Evolutionary conservation across 1,284 basidiomycete genomes (phyloP).

Genomic region (Rhodotorula sp.): DNA sequence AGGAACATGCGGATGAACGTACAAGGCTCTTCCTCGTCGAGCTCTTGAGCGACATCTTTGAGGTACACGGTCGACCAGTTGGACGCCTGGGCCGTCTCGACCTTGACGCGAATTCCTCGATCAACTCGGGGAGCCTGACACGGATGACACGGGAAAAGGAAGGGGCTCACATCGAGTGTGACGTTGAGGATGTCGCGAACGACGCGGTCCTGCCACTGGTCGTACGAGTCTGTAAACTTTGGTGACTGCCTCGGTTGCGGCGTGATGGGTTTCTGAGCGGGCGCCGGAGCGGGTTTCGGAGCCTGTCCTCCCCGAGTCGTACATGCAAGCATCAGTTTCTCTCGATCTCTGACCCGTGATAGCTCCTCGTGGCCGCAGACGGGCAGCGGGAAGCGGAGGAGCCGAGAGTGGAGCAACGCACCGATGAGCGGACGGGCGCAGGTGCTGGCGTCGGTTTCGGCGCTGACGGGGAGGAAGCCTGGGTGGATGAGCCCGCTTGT

Average conservation of each 20-base stretch:
- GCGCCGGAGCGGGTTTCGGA: neutral
- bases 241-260: constrained; percentile 2
- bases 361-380: no score
- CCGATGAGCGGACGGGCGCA: neutral
- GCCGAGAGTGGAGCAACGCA: neutral
- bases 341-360: no score
- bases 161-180: constrained; percentile 70
- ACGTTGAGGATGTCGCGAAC: constrained; percentile 53
- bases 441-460: neutral
- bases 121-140: constrained; percentile 7
- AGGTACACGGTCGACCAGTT: constrained; percentile 79
- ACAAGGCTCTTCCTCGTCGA: constrained; percentile 66
- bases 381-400: neutral
- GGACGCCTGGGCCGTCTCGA: constrained; percentile 65
- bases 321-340: no score
- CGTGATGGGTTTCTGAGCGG: constrained; percentile 4
- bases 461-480: neutral
- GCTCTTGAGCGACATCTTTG: constrained; percentile 70
- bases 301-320: neutral
- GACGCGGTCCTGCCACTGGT: constrained; percentile 40
- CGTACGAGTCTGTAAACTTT: constrained; percentile 40
- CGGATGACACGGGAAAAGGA: constrained; percentile 12
- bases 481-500: neutral
- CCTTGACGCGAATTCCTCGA: constrained; percentile 53
- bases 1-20: constrained; percentile 1